Evolutionary conservation across 495 filamentous ascomycete genomes (phyloP).

Genomic region (Penicillium cosmopolitanum): DNA sequence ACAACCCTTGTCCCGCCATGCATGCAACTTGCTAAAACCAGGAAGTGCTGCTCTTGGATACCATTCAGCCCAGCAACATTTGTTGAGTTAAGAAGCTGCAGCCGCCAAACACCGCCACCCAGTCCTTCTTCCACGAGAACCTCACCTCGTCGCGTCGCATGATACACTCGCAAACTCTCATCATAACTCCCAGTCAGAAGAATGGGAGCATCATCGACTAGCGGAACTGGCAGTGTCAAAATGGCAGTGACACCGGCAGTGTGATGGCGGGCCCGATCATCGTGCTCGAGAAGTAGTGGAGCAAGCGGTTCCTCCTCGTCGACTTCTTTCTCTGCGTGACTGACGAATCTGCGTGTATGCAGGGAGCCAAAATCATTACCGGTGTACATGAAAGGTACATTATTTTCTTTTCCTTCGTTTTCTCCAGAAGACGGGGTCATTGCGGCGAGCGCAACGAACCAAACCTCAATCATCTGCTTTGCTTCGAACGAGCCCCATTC

Average conservation of each 20-base stretch:
- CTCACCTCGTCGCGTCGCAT: conserved; percentile 38
- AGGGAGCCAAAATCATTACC: conserved; percentile 41
- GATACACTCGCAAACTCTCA: conserved; percentile 74
- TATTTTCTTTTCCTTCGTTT: neutral
- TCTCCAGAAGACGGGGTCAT: conserved; percentile 6
- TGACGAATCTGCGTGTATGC: conserved; percentile 37
- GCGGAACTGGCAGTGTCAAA: conserved; percentile 58
- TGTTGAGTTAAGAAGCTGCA: conserved; percentile 60
- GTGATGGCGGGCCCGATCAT: conserved; percentile 57
- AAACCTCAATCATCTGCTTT: conserved; percentile 47
- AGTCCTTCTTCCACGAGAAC: conserved; percentile 66
- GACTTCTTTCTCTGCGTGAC: conserved; percentile 17
- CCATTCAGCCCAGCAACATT: neutral
- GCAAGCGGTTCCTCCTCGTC: conserved; percentile 24
- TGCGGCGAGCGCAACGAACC: conserved; percentile 46
- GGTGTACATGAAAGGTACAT: conserved; percentile 40
- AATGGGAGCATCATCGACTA: conserved; percentile 47
- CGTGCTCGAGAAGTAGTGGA: conserved; percentile 28
- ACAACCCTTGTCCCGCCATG: conserved; percentile 80
- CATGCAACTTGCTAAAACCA: conserved; percentile 90
- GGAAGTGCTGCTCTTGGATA: conserved; percentile 35
- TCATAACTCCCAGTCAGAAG: conserved; percentile 93
- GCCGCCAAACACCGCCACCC: conserved; percentile 89
- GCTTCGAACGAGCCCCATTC: conserved; percentile 38
- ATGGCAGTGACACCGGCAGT: conserved; percentile 88